Evolutionary conservation across 1,284 basidiomycete species (phyloP).

Genomic region (Caloboletus firmus): DNA sequence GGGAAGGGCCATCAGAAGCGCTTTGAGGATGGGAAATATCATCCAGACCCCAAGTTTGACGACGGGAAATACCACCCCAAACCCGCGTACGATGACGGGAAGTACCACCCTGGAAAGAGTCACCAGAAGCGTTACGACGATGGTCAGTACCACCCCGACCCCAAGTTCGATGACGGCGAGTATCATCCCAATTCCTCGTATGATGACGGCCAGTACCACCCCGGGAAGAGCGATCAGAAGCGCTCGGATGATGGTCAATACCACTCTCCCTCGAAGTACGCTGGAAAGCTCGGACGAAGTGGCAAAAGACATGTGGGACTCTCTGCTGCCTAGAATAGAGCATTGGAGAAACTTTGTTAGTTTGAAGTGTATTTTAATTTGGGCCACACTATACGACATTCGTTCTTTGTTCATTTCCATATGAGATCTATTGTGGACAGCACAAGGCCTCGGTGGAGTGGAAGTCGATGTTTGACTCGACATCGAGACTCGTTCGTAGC

Average conservation of each 20-base stretch:
- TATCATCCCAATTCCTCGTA: not conserved
- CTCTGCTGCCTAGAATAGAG: not conserved
- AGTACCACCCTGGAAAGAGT: not conserved
- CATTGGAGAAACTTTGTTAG: not conserved
- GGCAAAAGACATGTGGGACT: conserved; percentile 2
- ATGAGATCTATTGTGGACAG: not conserved
- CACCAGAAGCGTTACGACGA: conserved; percentile 10
- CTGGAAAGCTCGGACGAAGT: not conserved
- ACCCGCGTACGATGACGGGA: not conserved
- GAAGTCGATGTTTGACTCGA: not conserved
- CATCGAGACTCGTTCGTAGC: not conserved
- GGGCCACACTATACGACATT: conserved; percentile 11
- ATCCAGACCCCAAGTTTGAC: not conserved
- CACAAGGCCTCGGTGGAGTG: not conserved
- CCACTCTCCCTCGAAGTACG: not conserved
- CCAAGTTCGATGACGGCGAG: conserved; percentile 3
- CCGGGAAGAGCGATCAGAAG: not conserved
- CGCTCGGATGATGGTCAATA: conserved; percentile 1
- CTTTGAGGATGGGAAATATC: not conserved
- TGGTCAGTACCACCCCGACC: conserved; percentile 7
- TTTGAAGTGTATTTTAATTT: conserved; percentile 6
- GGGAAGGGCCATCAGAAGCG: not conserved
- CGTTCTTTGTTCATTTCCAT: conserved; percentile 10
- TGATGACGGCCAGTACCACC: conserved; percentile 8
- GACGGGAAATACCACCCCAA: conserved; percentile 1